Evolutionary conservation across 371 early-diverging fungal species (phyloP).

Genomic region (Actinomucor elegans): DNA sequence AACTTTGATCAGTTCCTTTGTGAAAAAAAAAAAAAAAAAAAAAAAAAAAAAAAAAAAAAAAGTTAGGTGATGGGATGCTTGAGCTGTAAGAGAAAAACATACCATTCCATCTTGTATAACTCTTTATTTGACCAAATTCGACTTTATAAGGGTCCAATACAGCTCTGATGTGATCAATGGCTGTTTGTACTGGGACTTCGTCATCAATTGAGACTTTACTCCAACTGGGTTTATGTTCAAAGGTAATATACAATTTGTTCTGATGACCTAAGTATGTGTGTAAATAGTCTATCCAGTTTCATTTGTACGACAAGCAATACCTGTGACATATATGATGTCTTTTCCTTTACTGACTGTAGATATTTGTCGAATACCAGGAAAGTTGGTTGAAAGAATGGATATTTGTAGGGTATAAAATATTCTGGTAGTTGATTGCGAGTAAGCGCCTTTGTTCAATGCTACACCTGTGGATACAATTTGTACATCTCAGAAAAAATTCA

Average conservation of each 20-base stretch:
- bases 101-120: conserved; percentile 36
- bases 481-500: too few relatives aligned
- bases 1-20: conserved; percentile 12
- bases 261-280: conserved; percentile 26
- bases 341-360: conserved; percentile 27
- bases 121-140: conserved; percentile 22
- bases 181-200: conserved; percentile 23
- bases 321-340: conserved; percentile 27
- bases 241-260: conserved; percentile 24
- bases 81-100: too few relatives aligned
- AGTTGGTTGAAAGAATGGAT: conserved; percentile 21
- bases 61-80: too few relatives aligned
- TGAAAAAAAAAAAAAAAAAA: neutral
- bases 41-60: neutral
- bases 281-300: too few relatives aligned
- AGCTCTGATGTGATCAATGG: conserved; percentile 21
- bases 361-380: conserved; percentile 25
- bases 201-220: conserved; percentile 30
- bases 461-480: too few relatives aligned
- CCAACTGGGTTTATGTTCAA: conserved; percentile 40
- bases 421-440: neutral
- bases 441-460: too few relatives aligned
- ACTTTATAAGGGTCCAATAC: conserved; percentile 36
- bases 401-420: conserved; percentile 36
- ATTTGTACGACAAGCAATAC: conserved; percentile 14